Conservation (phyloP, 2,329 filamentous ascomycete genomes). For the Ustulina deusta region DNA sequence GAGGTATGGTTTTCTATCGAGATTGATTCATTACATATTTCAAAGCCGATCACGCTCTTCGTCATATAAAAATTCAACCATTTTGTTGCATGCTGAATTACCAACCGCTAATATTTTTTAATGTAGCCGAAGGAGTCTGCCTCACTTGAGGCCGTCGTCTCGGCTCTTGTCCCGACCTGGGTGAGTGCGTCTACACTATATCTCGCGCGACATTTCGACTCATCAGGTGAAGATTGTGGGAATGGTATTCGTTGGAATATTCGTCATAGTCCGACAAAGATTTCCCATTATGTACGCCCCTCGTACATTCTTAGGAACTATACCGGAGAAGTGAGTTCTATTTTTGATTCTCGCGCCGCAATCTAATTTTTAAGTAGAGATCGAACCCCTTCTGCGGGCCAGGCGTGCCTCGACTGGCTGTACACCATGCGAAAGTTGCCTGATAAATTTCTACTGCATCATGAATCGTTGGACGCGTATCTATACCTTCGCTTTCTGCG, state of each 20-base stretch:
- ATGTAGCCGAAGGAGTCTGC: constrained; percentile 47
- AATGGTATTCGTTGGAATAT: constrained; percentile 46
- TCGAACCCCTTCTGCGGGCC: constrained; percentile 45
- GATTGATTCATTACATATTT: neutral
- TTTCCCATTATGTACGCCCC: constrained; percentile 49
- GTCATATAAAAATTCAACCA: neutral
- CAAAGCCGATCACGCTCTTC: neutral
- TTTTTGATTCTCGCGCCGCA: too few species aligned
- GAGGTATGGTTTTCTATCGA: constrained; percentile 34
- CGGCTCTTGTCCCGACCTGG: constrained; percentile 50
- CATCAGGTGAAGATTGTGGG: constrained; percentile 43
- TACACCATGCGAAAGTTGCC: constrained; percentile 59
- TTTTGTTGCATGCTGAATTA: neutral
- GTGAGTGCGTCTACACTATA: constrained; percentile 39
- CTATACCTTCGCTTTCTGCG: constrained; percentile 89
- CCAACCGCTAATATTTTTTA: constrained; percentile 9
- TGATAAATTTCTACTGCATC: constrained; percentile 85
- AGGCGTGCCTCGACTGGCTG: constrained; percentile 47
- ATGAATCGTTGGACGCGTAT: constrained; percentile 89
- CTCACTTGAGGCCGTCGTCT: constrained; percentile 46
- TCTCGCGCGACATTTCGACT: constrained; percentile 25
- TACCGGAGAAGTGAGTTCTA: constrained; percentile 47
- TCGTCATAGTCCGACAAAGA: constrained; percentile 46
- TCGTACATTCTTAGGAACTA: constrained; percentile 48
- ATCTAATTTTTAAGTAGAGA: constrained; percentile 44